A percentile compares a stretch with the other conserved stretches of the same genome.
These are phyloP conservation scores for Paramyrothecium roridum DNA, from an alignment of 2,329 filamentous ascomycete genomes.

Conservation along the genomic window DNA sequence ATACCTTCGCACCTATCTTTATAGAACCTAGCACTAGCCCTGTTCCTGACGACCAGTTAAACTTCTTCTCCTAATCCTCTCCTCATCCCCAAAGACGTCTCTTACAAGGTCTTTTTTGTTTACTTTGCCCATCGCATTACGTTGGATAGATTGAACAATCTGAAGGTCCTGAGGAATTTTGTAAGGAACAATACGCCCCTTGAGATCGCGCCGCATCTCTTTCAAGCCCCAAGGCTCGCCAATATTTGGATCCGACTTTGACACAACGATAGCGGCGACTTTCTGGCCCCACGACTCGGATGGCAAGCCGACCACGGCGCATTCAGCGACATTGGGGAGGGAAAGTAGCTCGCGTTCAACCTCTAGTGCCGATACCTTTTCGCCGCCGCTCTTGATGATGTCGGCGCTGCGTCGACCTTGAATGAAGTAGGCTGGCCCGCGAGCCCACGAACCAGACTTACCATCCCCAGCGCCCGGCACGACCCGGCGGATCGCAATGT, in stretches of 20 bases:
- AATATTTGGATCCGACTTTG: conserved; percentile 58
- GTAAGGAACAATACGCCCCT: conserved; percentile 72
- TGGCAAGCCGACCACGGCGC: conserved; percentile 82
- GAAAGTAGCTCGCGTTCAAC: conserved; percentile 91
- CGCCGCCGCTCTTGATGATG: conserved; percentile 96
- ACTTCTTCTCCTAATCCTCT: no score
- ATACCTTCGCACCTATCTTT: no score
- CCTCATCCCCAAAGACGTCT: conserved; percentile 58
- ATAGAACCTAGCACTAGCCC: no score
- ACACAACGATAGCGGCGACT: conserved; percentile 80
- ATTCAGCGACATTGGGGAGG: conserved; percentile 74
- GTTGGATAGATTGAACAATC: conserved; percentile 74
- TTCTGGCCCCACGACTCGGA: conserved; percentile 94
- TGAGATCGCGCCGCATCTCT: conserved; percentile 83
- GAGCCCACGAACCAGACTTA: conserved; percentile 50
- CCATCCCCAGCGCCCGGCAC: conserved; percentile 44
- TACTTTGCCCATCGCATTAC: conserved; percentile 97
- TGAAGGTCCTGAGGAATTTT: conserved; percentile 92
- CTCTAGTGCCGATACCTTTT: conserved; percentile 87
- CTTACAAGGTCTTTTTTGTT: conserved; percentile 67
- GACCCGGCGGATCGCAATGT: conserved; percentile 69
- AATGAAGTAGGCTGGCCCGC: conserved; percentile 81
- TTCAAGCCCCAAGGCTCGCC: conserved; percentile 66
- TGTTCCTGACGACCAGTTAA: no score
- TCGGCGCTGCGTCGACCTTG: conserved; percentile 83